A percentile compares a stretch with the other conserved stretches of the same genome.
These are phyloP conservation scores for Fusarium transvaalense DNA, from an alignment of 2,329 filamentous ascomycete species.

Conservation along the genomic window DNA sequence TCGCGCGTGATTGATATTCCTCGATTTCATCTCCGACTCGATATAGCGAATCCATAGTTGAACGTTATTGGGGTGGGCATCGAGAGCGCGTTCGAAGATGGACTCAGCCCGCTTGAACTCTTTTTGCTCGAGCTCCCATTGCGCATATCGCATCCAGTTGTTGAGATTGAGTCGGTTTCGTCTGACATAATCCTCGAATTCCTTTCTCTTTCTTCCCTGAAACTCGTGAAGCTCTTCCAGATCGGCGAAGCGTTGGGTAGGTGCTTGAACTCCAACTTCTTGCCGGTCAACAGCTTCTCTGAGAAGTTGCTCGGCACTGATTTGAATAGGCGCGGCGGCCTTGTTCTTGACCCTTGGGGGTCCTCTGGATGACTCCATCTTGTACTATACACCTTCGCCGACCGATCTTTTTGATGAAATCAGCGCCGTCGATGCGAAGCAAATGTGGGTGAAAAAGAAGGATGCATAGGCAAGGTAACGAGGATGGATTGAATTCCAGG, in stretches of 20 bases:
- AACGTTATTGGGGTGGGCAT: slow-evolving; percentile 89
- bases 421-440: not conserved
- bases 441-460: slow-evolving; percentile 4
- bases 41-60: slow-evolving; percentile 93
- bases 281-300: slow-evolving; percentile 97
- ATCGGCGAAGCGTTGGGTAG: slow-evolving; percentile 94
- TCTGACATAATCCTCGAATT: slow-evolving; percentile 97
- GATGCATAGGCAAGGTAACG: not conserved
- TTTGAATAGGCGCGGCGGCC: slow-evolving; percentile 89
- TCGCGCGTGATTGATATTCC: slow-evolving; percentile 96
- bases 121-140: slow-evolving; percentile 98
- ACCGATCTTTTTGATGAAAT: not conserved
- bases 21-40: slow-evolving; percentile 91
- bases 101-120: slow-evolving; percentile 92
- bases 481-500: slow-evolving; percentile 23
- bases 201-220: slow-evolving; percentile 94
- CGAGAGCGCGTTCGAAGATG: slow-evolving; percentile 93
- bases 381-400: slow-evolving; percentile 46
- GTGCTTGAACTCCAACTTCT: slow-evolving; percentile 87
- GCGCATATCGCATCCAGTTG: slow-evolving; percentile 98
- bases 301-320: slow-evolving; percentile 96
- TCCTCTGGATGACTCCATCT: slow-evolving; percentile 90
- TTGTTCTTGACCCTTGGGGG: slow-evolving; percentile 99
- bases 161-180: slow-evolving; percentile 96
- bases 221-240: slow-evolving; percentile 98